Evolutionary conservation across 495 filamentous ascomycete genomes (phyloP), one percentile per base, ranked within the genome.

Genomic region (Elasticomyces elasticus): DNA sequence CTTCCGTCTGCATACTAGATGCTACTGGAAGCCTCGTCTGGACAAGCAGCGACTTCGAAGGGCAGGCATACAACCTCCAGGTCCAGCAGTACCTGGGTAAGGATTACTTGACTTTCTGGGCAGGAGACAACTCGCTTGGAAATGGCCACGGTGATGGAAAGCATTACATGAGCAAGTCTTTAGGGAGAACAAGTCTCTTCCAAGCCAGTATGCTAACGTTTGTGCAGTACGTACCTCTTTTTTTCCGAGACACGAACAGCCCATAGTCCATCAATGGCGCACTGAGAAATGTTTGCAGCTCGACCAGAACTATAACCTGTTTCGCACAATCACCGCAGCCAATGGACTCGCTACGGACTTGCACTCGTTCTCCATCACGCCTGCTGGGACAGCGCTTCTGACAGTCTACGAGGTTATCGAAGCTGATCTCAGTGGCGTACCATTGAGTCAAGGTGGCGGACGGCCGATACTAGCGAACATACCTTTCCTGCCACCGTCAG

Each of bases 81-180:
- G 51, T 59, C 10, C 59, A 62, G 51, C 19, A 45, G 24, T 62
- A 59, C 47, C 54, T 52, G 22, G 59, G 59, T 23, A n/a, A 58
- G 51, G 23, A 20, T 15, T 58, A 55, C 40, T 53, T 79, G 35
- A 75, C 73, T 0, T 78, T 76, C 50, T 78, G 76, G 76, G 67
- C 67, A 15, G 76, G 75, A 0, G 62, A 76, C 63, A 72, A 76
- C 57, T 62, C 63, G 1, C 58, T 73, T n/a, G 63, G 64, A n/a
- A n/a, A n/a, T 5, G 76, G 72, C 2, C 74, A 77, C 60, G 75
- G 75, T 0, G 66, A 68, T 24, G 76, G 76, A 2, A 53, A 56
- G 35, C 70, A 71, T 41, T 76, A 74, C 37, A 74, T 79, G 75
- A 75, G 76, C 62, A 40, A 69, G 55, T 26, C 12, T 5, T n/a